Base-by-base conservation (phyloP, 2,329 filamentous ascomycete genomes). In the Ophiostoma quercus region DNA sequence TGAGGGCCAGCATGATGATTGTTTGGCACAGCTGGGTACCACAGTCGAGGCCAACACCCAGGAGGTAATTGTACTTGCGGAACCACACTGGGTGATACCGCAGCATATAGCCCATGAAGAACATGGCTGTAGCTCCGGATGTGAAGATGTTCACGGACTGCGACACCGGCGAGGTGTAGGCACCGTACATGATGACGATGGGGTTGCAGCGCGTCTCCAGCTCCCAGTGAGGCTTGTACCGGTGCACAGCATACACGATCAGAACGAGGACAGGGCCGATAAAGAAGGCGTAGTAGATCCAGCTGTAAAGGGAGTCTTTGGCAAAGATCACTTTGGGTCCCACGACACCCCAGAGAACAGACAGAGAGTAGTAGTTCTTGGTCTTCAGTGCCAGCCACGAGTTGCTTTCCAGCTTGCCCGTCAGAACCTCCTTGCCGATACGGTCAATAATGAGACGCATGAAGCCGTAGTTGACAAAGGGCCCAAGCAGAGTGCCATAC, bases 41-140 rank as follows among this genome's bases (percentile, higher is more conserved):
- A 62, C 76, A 76, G 69, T 81, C 79, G 7, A 81, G 76, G 1
- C 79, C 79, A 2, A 78, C 77, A 3, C 79, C 78, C 5, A 81
- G 74, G n/a, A 81, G 75, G 71, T 80, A 80, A 72, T 81, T 81
- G 72, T 81, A 81, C 73, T 80, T 80, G 6, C 77, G 75, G 76
- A 80, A 81, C 79, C 79, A 81, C 25, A 74, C 75, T 0, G 74
- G 74, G 37, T 75, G 75, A 69, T 76, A 77, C 1, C 75, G 70
- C 9, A 75, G 73, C 51, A 76, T 70, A 65, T 77, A 77, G 1
- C 76, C 76, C 76, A 77, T 77, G 69, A 77, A 78, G 34, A 77
- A 74, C 1, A 74, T 14, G 5, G 76, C 73, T 16, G 77, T 34
- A 3, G 74, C n/a, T 6, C 72, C 72, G 11, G 74, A 75, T 2